Evolutionary conservation across 2,329 filamentous ascomycete genomes (phyloP).

Genomic region (Penicillium sp.): DNA sequence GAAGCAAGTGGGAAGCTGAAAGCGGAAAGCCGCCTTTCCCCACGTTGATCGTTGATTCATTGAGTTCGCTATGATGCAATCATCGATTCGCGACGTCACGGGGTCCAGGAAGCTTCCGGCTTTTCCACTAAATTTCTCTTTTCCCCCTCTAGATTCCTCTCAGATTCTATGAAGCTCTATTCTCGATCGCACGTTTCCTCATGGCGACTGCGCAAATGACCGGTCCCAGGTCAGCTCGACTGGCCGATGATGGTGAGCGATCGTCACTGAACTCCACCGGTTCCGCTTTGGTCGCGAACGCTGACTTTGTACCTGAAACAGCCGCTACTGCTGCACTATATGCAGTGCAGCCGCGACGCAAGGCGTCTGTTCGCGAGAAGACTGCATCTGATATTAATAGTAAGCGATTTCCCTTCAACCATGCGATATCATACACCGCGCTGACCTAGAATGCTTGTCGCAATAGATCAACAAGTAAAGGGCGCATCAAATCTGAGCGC

Average conservation of each 20-base stretch:
- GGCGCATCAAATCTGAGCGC: conserved; percentile 61
- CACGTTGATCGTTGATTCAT: conserved; percentile 20
- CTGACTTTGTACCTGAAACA: conserved; percentile 22
- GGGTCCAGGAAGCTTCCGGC: conserved; percentile 26
- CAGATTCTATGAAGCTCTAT: background rate
- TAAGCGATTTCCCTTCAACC: conserved; percentile 15
- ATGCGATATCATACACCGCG: background rate
- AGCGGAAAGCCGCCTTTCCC: background rate
- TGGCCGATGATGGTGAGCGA: conserved; percentile 37
- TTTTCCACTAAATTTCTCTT: conserved; percentile 2
- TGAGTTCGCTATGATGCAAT: conserved; percentile 26
- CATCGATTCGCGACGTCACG: conserved; percentile 32
- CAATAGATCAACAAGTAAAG: conserved; percentile 25
- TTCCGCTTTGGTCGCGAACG: background rate
- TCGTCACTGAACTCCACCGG: conserved; percentile 7
- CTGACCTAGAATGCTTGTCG: conserved; percentile 7
- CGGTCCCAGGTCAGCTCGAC: conserved; percentile 28
- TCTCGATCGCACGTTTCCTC: background rate
- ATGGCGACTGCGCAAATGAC: conserved; percentile 36
- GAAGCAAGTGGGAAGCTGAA: background rate
- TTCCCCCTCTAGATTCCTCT: conserved; percentile 6
- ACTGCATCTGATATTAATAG: conserved; percentile 14
- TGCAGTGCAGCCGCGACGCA: conserved; percentile 48
- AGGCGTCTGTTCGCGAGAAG: conserved; percentile 26
- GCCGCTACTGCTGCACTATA: conserved; percentile 64